phyloP scores from a whole-genome alignment of 768 basidiomycete species.

The Sporobolomyces roseus region DNA sequence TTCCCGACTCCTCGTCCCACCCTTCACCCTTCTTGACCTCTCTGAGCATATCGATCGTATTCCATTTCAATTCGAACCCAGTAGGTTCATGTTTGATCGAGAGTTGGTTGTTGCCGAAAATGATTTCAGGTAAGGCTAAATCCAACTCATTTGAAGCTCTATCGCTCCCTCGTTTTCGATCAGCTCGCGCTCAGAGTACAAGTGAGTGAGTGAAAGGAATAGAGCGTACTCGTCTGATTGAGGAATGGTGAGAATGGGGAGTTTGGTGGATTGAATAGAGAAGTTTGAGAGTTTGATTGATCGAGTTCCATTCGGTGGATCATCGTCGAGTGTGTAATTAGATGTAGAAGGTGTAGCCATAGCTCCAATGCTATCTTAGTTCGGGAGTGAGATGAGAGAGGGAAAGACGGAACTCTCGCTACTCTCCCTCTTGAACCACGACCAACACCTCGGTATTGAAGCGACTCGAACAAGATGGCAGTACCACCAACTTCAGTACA shows the following conservation, averaged over 20 bases:
- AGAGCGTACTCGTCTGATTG: conserved; percentile 31
- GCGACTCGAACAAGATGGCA: conserved; percentile 11
- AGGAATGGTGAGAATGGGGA: conserved; percentile 63
- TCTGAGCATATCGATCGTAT: conserved; percentile 63
- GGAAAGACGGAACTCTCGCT: background rate
- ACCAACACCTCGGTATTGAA: too few species aligned
- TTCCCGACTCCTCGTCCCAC: conserved; percentile 46
- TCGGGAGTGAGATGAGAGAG: too few species aligned
- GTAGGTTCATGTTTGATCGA: conserved; percentile 62
- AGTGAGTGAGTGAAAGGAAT: background rate
- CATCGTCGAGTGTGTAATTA: conserved; percentile 8
- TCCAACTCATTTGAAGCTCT: conserved; percentile 52
- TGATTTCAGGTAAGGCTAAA: conserved; percentile 92
- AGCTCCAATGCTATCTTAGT: too few species aligned
- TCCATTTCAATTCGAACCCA: conserved; percentile 65
- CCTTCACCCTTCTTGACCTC: conserved; percentile 63
- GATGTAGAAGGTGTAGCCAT: background rate
- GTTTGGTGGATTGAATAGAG: conserved; percentile 66
- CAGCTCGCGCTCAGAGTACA: background rate
- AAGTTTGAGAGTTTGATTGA: conserved; percentile 66
- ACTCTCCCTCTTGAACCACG: background rate
- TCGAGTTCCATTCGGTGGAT: conserved; percentile 51
- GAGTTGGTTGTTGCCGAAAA: conserved; percentile 79
- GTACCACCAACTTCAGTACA: conserved; percentile 15
- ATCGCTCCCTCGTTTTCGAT: background rate